These are phyloP conservation scores for Botrytis galanthina DNA, from an alignment of 2,329 filamentous ascomycete genomes.

Conservation along the genomic window DNA sequence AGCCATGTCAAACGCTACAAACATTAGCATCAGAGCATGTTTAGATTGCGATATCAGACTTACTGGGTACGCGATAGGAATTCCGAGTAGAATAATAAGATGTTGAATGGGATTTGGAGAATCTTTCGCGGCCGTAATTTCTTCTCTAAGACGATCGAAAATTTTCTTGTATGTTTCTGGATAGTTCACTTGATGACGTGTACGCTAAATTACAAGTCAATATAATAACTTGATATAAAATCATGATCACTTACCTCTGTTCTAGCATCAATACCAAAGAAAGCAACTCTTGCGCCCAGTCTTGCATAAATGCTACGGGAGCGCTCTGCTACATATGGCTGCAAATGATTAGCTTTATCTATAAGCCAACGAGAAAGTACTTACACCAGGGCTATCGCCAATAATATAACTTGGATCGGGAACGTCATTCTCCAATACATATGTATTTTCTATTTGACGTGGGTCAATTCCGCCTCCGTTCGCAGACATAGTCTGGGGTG, in stretches of 20 bases:
- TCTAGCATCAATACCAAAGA: conserved; percentile 87
- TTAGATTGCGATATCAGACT: conserved; percentile 38
- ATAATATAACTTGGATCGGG: conserved; percentile 67
- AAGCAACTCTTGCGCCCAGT: conserved; percentile 77
- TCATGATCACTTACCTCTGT: conserved; percentile 56
- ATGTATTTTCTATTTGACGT: conserved; percentile 71
- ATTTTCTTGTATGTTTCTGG: conserved; percentile 84
- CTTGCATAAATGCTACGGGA: conserved; percentile 85
- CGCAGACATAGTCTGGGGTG: conserved; percentile 53
- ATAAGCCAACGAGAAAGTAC: background rate
- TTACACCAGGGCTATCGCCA: conserved; percentile 56
- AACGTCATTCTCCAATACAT: conserved; percentile 59
- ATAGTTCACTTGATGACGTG: conserved; percentile 91
- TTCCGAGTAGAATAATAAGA: conserved; percentile 80
- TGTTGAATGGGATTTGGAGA: conserved; percentile 80
- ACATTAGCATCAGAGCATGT: conserved; percentile 13
- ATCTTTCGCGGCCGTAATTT: conserved; percentile 66
- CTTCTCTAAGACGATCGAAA: conserved; percentile 70
- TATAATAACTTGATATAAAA: background rate
- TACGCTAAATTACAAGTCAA: conserved; percentile 51
- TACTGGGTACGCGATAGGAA: conserved; percentile 81
- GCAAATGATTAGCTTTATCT: conserved; percentile 9
- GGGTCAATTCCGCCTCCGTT: conserved; percentile 61
- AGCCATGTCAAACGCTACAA: conserved; percentile 83
- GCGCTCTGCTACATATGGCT: conserved; percentile 82